These are phyloP conservation scores for Amphirosellinia nigrospora DNA, from an alignment of 495 filamentous ascomycete species.

Conservation along the genomic window DNA sequence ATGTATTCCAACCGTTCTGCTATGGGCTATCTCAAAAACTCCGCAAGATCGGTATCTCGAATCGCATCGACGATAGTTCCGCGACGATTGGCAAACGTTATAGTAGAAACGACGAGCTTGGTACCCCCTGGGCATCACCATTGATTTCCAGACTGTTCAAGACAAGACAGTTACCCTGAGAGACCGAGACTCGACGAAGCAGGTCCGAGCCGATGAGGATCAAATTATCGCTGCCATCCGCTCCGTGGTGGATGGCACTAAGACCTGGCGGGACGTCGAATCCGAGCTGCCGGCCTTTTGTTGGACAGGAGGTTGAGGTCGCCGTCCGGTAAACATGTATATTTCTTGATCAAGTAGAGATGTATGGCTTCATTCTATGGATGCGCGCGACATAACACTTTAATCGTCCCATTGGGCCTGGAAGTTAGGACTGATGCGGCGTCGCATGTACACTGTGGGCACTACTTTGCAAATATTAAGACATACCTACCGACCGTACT, in stretches of 20 bases:
- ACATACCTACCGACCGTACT: too few species aligned
- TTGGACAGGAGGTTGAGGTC: constrained; percentile 59
- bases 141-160: constrained; percentile 78
- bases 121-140: constrained; percentile 73
- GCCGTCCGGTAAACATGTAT: constrained; percentile 11
- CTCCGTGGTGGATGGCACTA: constrained; percentile 60
- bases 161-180: constrained; percentile 74
- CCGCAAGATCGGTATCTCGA: constrained; percentile 64
- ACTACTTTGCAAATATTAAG: too few species aligned
- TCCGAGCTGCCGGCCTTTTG: constrained; percentile 65
- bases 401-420: neutral
- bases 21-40: constrained; percentile 64
- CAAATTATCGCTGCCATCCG: constrained; percentile 68
- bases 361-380: neutral
- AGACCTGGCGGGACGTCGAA: constrained; percentile 66
- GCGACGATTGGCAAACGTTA: constrained; percentile 79
- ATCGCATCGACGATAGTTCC: constrained; percentile 68
- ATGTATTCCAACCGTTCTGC: constrained; percentile 64
- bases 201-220: constrained; percentile 69
- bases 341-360: neutral
- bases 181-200: constrained; percentile 73
- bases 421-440: neutral
- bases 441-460: neutral
- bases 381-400: neutral
- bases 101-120: constrained; percentile 75